A percentile compares a stretch with the other conserved stretches of the same genome.
phyloP scores from a whole-genome alignment of 495 filamentous ascomycete species.

The Penicillium robsamsonii region DNA sequence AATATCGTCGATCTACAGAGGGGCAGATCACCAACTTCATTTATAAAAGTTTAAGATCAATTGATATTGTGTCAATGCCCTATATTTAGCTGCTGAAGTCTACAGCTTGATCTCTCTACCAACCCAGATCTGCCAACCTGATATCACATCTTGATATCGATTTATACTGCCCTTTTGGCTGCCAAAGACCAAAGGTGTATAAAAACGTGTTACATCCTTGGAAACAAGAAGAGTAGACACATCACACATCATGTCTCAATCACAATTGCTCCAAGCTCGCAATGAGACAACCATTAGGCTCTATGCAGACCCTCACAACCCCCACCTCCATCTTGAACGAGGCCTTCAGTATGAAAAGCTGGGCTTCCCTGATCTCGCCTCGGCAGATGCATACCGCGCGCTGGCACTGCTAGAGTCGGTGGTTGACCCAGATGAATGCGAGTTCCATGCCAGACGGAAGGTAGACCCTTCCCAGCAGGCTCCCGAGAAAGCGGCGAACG shows the following conservation, averaged over 20 bases:
- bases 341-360: slow-evolving; percentile 68
- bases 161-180: background rate
- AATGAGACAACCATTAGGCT: slow-evolving; percentile 29
- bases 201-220: background rate
- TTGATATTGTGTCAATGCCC: background rate
- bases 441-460: slow-evolving; percentile 41
- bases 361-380: slow-evolving; percentile 84
- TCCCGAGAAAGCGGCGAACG: slow-evolving; percentile 10
- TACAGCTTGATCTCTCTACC: background rate
- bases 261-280: slow-evolving; percentile 27
- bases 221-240: background rate
- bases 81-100: background rate
- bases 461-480: slow-evolving; percentile 13
- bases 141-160: background rate
- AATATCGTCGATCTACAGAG: slow-evolving; percentile 7
- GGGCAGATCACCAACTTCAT: slow-evolving; percentile 2
- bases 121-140: background rate
- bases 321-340: slow-evolving; percentile 71
- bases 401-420: slow-evolving; percentile 82
- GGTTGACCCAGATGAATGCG: slow-evolving; percentile 52
- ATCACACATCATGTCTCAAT: slow-evolving; percentile 1
- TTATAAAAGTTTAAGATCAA: background rate
- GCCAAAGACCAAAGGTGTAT: background rate
- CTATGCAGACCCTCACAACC: slow-evolving; percentile 65
- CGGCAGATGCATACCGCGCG: slow-evolving; percentile 86